Base-by-base conservation (phyloP, 306 rosid genomes). In the Glycine soja region DNA sequence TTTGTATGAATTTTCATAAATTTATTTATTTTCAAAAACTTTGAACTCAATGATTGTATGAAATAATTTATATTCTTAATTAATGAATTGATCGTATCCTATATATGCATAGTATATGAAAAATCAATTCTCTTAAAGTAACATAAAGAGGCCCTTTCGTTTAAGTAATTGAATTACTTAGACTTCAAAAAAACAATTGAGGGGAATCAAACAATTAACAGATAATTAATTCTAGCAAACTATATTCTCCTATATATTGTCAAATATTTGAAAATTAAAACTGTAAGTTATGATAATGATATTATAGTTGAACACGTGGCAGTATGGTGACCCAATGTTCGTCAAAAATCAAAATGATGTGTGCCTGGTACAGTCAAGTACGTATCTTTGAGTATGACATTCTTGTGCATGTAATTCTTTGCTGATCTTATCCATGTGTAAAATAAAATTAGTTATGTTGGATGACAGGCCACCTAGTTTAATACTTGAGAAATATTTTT, bases 401-500 rank as follows among this genome's bases (percentile, higher is more conserved):
- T 53, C 8, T 51, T 59, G 70, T 63, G 76, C 36, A 53, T 82
- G 46, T 77, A 30, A 36, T 40, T 57, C 76, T 2, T 15, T 46
- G 59, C 54, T 36, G 43, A 68, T 18, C 40, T 59, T 61, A 46
- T 70, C 45, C 56, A 53, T 15, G 61, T 2, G 61, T 12, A 24
- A 74, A 74, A 16, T 42, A 8, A 58, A 73, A 7, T 38, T 19
- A 69, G 8, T 12, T 7, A 34, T 68, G 46, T 75, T 58, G 67
- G 68, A 67, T 72, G 89, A 80, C 83, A 0, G 84, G 83, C 80
- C 82, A 83, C 89, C 91, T 86, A 89, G 81, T 85, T 84, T 9
- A 15, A 70, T 69, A 8, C 72, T 47, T 75, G 6, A 19, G 32
- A 30, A 61, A 51, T 15, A 46, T 63, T 74, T 68, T 61, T 72